phyloP scores from a whole-genome alignment of 257 asterid species.

The Solanum clarkiae region DNA sequence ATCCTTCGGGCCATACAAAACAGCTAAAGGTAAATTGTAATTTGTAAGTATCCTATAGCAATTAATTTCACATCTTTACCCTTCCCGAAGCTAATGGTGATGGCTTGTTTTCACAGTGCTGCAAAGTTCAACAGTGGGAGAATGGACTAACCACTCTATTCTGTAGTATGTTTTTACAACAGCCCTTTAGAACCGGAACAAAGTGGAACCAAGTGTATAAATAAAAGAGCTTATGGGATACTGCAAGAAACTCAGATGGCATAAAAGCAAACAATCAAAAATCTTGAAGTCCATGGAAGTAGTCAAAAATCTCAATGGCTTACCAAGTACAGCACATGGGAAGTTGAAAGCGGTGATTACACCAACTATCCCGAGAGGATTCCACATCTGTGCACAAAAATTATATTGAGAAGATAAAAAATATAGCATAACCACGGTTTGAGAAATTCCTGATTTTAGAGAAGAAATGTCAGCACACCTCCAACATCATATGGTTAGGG shows the following conservation, averaged over 20 bases:
- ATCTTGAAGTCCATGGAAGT: neutral
- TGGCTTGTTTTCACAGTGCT: neutral
- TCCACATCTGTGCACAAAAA: conserved; percentile 68
- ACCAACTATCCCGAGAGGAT: conserved; percentile 94
- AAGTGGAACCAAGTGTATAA: neutral
- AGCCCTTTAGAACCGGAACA: neutral
- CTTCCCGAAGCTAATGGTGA: neutral
- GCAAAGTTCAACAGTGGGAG: neutral
- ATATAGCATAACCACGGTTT: neutral
- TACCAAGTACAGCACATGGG: conserved; percentile 99
- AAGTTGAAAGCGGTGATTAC: conserved; percentile 96
- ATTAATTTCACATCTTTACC: neutral
- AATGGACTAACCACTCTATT: neutral
- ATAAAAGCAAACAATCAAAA: neutral
- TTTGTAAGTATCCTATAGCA: neutral
- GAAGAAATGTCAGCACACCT: conserved; percentile 44
- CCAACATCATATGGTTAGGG: conserved; percentile 95
- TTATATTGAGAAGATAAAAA: conserved; percentile 1
- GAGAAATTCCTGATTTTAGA: neutral
- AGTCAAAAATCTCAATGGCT: conserved; percentile 7
- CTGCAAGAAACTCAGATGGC: neutral
- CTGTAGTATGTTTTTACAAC: neutral
- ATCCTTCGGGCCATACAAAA: neutral
- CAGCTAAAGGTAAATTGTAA: neutral
- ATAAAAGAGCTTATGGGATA: neutral